phyloP scores from a whole-genome alignment of 1,139 yeast species.

The Blastobotrys serpentis region DNA sequence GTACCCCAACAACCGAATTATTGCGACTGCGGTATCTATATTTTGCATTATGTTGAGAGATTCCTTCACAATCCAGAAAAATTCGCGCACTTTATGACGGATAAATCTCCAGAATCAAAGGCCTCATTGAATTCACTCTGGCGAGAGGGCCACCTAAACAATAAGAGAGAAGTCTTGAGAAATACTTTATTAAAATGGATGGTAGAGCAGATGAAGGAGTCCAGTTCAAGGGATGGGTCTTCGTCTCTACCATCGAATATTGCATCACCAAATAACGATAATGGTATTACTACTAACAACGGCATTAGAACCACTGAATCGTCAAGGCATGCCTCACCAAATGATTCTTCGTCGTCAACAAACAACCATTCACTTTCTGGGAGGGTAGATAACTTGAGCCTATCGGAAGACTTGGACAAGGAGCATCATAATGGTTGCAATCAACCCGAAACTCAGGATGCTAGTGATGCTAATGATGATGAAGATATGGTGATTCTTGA shows the following conservation, averaged over 20 bases:
- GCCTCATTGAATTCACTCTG: slow-evolving; percentile 20
- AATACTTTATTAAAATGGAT: slow-evolving; percentile 4
- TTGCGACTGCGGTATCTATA: slow-evolving; percentile 95
- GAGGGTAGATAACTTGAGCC: neutral
- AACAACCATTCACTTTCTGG: neutral
- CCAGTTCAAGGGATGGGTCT: too few relatives aligned
- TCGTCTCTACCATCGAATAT: too few relatives aligned
- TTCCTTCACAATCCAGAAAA: slow-evolving; percentile 55
- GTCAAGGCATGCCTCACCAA: neutral
- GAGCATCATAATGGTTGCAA: neutral
- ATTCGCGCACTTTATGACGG: slow-evolving; percentile 54
- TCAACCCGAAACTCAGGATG: neutral
- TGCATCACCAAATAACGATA: neutral
- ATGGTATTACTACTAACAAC: neutral
- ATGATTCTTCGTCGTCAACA: neutral
- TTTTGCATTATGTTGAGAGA: slow-evolving; percentile 70
- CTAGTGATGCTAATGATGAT: slow-evolving; percentile 11
- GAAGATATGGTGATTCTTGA: slow-evolving; percentile 19
- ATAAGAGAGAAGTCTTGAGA: slow-evolving; percentile 12
- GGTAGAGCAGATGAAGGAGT: neutral
- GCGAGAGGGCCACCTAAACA: slow-evolving; percentile 17
- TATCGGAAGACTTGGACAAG: slow-evolving; percentile 6
- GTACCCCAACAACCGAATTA: slow-evolving; percentile 87
- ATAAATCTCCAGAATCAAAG: slow-evolving; percentile 5
- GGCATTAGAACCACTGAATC: slow-evolving; percentile 1